Percentiles rank a stretch among this genome's conserved stretches.
Evolutionary conservation across 192 early-diverging fungal genomes (phyloP).

Genomic region (Mortierella antarctica): DNA sequence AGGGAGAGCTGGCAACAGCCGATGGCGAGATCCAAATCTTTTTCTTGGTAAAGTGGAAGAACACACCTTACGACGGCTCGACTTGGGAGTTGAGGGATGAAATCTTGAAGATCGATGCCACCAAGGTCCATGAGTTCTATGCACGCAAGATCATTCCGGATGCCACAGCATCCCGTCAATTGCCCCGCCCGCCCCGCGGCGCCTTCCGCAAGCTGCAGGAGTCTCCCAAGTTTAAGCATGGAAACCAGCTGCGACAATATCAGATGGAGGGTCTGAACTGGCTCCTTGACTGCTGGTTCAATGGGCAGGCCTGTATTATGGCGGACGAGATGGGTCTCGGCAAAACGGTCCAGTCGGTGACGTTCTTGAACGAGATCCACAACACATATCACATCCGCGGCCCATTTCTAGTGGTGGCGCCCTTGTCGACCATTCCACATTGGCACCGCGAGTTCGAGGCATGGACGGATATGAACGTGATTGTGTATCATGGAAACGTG

Average conservation of each 20-base stretch:
- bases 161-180: conserved; percentile 53
- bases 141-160: conserved; percentile 64
- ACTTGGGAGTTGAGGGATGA: conserved; percentile 78
- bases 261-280: conserved; percentile 89
- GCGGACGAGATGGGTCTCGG: conserved; percentile 97
- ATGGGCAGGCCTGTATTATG: conserved; percentile 81
- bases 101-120: conserved; percentile 66
- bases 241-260: conserved; percentile 76
- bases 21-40: conserved; percentile 66
- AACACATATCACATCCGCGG: conserved; percentile 69
- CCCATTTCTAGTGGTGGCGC: conserved; percentile 77
- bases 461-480: conserved; percentile 52
- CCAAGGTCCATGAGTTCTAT: conserved; percentile 75
- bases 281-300: conserved; percentile 82
- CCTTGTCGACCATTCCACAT: conserved; percentile 67
- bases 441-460: conserved; percentile 68
- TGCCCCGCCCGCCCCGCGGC: conserved; percentile 59
- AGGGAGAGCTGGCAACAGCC: conserved; percentile 72
- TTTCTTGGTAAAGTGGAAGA: conserved; percentile 83
- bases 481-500: conserved; percentile 71
- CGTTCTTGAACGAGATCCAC: conserved; percentile 78
- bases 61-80: conserved; percentile 72
- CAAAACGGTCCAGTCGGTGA: conserved; percentile 83
- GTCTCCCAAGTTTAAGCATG: conserved; percentile 78
- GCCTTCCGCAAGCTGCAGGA: conserved; percentile 65